Percentiles rank a stretch among this genome's conserved stretches.
Conservation (phyloP, 441 rosid genomes). For the Eruca vesicaria region DNA sequence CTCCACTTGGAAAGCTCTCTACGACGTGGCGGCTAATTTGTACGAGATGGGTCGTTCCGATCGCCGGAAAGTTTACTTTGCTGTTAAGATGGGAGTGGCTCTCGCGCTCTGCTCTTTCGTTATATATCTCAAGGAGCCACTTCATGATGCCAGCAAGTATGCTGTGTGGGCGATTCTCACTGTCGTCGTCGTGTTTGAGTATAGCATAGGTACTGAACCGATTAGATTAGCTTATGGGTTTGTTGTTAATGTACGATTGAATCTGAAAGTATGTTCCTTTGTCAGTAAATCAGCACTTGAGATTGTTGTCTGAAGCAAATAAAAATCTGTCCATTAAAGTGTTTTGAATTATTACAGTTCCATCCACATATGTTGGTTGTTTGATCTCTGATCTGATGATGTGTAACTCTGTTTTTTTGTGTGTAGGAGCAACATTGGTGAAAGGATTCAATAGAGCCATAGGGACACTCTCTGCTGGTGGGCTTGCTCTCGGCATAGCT, state of each 20-base stretch:
- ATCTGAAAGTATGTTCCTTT: background rate
- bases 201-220: constrained; percentile 60
- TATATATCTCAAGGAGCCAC: constrained; percentile 64
- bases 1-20: constrained; percentile 39
- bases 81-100: constrained; percentile 74
- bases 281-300: background rate
- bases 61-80: constrained; percentile 68
- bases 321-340: background rate
- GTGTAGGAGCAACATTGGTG: constrained; percentile 52
- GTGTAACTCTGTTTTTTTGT: background rate
- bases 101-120: constrained; percentile 58
- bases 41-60: constrained; percentile 82
- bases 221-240: background rate
- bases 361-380: background rate
- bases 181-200: constrained; percentile 88
- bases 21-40: constrained; percentile 30
- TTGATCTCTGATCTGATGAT: background rate
- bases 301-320: background rate
- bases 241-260: background rate
- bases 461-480: constrained; percentile 85
- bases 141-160: constrained; percentile 53
- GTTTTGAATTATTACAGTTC: background rate
- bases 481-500: constrained; percentile 85
- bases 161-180: constrained; percentile 94
- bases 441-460: constrained; percentile 90